Base-by-base conservation (phyloP, 2,329 filamentous ascomycete species). In the Emmonsia crescens region DNA sequence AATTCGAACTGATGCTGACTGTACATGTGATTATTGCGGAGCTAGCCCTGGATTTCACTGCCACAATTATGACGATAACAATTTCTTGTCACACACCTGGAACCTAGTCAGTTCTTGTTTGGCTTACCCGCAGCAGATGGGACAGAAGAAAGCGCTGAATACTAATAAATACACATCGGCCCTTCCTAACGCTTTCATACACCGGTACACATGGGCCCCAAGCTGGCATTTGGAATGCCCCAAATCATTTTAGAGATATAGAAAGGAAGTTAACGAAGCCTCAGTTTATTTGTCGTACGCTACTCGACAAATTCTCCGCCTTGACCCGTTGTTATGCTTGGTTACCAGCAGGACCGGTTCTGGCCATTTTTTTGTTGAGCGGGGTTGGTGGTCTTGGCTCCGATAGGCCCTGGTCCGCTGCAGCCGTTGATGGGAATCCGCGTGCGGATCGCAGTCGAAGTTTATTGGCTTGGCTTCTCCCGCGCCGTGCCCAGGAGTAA, bases 51-150 rank as follows among this genome's bases (percentile, higher is more conserved):
- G 16, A 21, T 12, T 44, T 57, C 38, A 57, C 38, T 57, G 40
- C 40, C 55, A 57, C 55, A 44, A 44, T 46, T 21, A 57, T 57
- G 55, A 57, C 55, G 40, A 57, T 16, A 57, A 16, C 14, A 33
- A 27, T 29, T 8, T 52, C 24, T 19, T 44, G 54, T 57, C 52
- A 14, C 31, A 57, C 38, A 46, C 24, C 16, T 8, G 3, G 40
- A 46, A 44, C 33, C 8, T 57, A n/a, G 21, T 31, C 12, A 14
- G 12, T 29, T 42, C 33, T 31, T 27, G 38, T 40, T 57, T 44
- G 55, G 55, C 40, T 57, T 38, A 44, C 10, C 40, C 55, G 46
- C 38, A 57, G 1, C 19, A 21, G 29, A 55, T n/a, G 9, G 44
- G 24, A 21, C 3, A 10, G 44, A 49, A 27, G 12, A 14, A 16